Percentiles rank a stretch among this genome's conserved stretches.
Conservation (phyloP, 257 asterid genomes). For the Orobanche coerulescens region DNA sequence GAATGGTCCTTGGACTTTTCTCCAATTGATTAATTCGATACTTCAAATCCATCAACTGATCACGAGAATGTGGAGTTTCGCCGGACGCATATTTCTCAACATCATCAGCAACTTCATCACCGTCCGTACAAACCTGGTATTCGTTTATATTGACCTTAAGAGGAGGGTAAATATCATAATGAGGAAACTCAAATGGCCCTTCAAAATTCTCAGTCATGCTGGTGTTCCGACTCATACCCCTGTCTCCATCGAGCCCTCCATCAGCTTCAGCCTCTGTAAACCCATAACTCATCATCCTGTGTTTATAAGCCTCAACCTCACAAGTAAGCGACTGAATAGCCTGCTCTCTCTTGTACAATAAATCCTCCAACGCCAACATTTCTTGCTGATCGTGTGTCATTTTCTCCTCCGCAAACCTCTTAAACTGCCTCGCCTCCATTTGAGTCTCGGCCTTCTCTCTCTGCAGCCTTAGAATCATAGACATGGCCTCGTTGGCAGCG, state of each 20-base stretch:
- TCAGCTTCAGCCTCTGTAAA: constrained; percentile 61
- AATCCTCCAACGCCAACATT: constrained; percentile 57
- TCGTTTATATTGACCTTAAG: constrained; percentile 60
- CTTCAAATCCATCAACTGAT: constrained; percentile 65
- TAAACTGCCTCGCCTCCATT: constrained; percentile 94
- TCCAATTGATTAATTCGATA: constrained; percentile 68
- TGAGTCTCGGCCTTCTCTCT: constrained; percentile 92
- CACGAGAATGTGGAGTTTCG: constrained; percentile 58
- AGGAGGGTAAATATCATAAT: constrained; percentile 69
- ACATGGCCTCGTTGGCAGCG: constrained; percentile 98
- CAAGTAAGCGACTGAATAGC: constrained; percentile 66
- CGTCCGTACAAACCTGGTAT: constrained; percentile 40
- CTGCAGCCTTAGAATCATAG: constrained; percentile 96
- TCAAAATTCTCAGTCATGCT: constrained; percentile 42
- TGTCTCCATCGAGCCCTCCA: constrained; percentile 32
- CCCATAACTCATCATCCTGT: constrained; percentile 87
- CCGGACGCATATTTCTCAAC: constrained; percentile 67
- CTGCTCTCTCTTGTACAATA: constrained; percentile 87
- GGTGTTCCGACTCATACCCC: constrained; percentile 34
- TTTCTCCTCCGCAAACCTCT: constrained; percentile 86
- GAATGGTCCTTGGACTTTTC: constrained; percentile 53
- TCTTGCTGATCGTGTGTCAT: constrained; percentile 90
- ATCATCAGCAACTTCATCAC: constrained; percentile 45
- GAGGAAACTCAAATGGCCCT: constrained; percentile 44
- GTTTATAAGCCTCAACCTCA: constrained; percentile 80